These are phyloP conservation scores for Candida broadrunensis DNA, from an alignment of 805 yeast genomes.

Conservation along the genomic window DNA sequence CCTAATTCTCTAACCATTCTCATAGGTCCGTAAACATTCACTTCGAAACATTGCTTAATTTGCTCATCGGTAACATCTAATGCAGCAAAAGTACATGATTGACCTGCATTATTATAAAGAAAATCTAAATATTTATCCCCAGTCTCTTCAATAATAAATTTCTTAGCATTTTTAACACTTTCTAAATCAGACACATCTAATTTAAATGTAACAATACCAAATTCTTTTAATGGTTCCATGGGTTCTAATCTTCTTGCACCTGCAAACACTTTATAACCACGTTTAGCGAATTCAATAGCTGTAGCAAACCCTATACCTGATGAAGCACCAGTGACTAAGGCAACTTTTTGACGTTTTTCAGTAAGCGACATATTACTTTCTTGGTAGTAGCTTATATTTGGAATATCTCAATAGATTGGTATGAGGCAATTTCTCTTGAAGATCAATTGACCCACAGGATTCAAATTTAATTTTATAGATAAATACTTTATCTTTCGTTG, in stretches of 20 bases:
- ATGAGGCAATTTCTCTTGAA: no score
- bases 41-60: conserved; percentile 51
- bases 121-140: conserved; percentile 51
- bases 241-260: conserved; percentile 67
- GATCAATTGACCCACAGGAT: no score
- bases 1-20: conserved; percentile 58
- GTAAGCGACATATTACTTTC: conserved; percentile 5
- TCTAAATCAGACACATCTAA: conserved; percentile 58
- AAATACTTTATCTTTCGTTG: no score
- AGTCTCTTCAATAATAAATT: conserved; percentile 37
- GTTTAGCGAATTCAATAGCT: conserved; percentile 46
- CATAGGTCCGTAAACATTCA: conserved; percentile 70
- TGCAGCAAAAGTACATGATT: conserved; percentile 69
- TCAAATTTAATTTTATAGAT: no score
- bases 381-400: no score
- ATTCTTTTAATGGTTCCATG: conserved; percentile 51
- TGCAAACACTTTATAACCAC: conserved; percentile 64
- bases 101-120: conserved; percentile 75
- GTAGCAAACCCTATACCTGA: conserved; percentile 55
- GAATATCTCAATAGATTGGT: no score
- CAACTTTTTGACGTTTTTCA: conserved; percentile 34
- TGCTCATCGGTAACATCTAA: conserved; percentile 59
- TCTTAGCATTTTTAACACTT: conserved; percentile 44
- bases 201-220: conserved; percentile 43
- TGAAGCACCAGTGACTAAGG: conserved; percentile 56